Evolutionary conservation across 192 early-diverging fungal genomes (phyloP).

Genomic region (Martensiomyces pterosporus): DNA sequence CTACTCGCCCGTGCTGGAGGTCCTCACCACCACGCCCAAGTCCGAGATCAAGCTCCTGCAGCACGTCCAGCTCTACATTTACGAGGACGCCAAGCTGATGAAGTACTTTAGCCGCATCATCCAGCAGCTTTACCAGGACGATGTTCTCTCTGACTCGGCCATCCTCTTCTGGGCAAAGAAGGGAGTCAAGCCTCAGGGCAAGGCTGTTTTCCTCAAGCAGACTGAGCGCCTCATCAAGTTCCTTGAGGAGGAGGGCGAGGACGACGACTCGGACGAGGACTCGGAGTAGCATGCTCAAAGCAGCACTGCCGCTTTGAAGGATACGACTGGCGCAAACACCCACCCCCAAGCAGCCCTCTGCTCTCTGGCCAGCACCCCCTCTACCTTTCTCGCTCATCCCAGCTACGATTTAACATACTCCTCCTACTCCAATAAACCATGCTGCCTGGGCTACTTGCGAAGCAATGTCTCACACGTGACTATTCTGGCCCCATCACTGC

Average conservation of each 20-base stretch:
- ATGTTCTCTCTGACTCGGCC: slow-evolving; percentile 86
- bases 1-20: slow-evolving; percentile 70
- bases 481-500: too few relatives aligned
- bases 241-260: slow-evolving; percentile 68
- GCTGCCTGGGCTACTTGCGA: too few relatives aligned
- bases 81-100: slow-evolving; percentile 83
- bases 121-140: slow-evolving; percentile 80
- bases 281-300: too few relatives aligned
- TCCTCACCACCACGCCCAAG: slow-evolving; percentile 55
- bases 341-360: too few relatives aligned
- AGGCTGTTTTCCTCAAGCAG: slow-evolving; percentile 89
- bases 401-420: too few relatives aligned
- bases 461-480: too few relatives aligned
- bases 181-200: slow-evolving; percentile 82
- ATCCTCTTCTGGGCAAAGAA: slow-evolving; percentile 94
- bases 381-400: too few relatives aligned
- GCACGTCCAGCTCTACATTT: slow-evolving; percentile 80
- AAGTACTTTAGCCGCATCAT: slow-evolving; percentile 84
- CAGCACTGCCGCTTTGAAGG: too few relatives aligned
- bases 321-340: too few relatives aligned
- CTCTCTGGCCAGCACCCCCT: too few relatives aligned
- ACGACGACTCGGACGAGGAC: slow-evolving; percentile 69
- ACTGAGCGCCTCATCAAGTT: slow-evolving; percentile 84
- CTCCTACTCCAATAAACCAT: too few relatives aligned
- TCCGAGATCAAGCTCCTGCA: slow-evolving; percentile 83